Evolutionary conservation across 345 rosid species (phyloP).

Genomic region (Hevea brasiliensis): DNA sequence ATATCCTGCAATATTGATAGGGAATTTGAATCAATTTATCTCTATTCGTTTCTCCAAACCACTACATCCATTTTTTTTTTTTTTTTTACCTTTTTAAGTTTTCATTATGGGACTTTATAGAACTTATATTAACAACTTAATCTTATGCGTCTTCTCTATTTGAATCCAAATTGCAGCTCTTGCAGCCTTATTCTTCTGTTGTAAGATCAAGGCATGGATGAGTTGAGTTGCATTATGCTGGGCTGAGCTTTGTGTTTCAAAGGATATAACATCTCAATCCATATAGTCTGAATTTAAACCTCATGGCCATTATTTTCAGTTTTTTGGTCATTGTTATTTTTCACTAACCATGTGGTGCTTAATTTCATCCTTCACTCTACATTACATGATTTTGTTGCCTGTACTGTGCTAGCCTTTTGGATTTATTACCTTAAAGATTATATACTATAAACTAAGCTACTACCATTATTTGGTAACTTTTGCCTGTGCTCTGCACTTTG

Average conservation of each 20-base stretch:
- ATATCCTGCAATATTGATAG: not conserved
- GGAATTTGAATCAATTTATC: not conserved
- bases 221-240: not conserved
- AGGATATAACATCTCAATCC: not conserved
- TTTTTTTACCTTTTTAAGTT: not conserved
- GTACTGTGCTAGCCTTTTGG: not conserved
- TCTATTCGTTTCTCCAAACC: not conserved
- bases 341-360: not conserved
- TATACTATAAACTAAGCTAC: not conserved
- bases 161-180: not conserved
- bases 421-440: not conserved
- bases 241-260: not conserved
- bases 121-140: too few relatives aligned
- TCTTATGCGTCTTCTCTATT: not conserved
- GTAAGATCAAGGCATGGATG: too few relatives aligned
- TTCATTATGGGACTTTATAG: not conserved
- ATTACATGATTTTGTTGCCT: not conserved
- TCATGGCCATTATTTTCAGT: not conserved
- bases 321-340: not conserved
- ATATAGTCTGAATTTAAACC: not conserved
- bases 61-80: not conserved
- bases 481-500: constrained; percentile 33
- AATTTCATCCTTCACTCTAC: not conserved
- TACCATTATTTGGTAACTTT: constrained; percentile 3
- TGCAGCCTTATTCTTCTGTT: not conserved